Evolutionary conservation across 2,329 filamentous ascomycete genomes (phyloP), one percentile per base, ranked within the genome.

Genomic region (Ophiocordyceps polyrhachis-furcata): DNA sequence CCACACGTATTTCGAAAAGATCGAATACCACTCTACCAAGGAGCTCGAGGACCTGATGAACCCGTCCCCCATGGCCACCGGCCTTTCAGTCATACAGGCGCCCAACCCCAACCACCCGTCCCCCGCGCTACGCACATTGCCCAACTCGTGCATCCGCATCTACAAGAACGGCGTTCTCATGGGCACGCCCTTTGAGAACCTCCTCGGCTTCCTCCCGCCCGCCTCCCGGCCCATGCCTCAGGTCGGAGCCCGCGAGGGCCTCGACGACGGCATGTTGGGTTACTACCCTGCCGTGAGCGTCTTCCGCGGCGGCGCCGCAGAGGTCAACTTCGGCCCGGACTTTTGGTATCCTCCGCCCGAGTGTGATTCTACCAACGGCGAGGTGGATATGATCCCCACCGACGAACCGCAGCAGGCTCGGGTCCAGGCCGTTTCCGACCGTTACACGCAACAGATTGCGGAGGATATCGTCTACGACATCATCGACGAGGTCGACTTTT

Each of bases 241-340:
- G 50, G 72, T 81, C 40, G 85, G 83, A 13, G 86, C 84, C 17
- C 71, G 91, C 43, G 83, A 91, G 49, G 86, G 86, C 25, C 77
- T 93, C 49, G 91, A 98, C 56, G 91, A 98, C 56, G 91, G 89
- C 32, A 83, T 91, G 71, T 74, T 95, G 2, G 93, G 91, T 12
- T 98, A 98, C 64, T 94, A 93, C 56, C 91, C 91, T 1, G 85
- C 88, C 20, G 78, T 98, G 19, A 91, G 87, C 53, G 83, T 91
- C 20, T 96, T 95, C 64, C 79, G 83, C 41, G 89, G 88, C 44
- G 91, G 89, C 21, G 83, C 88, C 2, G 88, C 83, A 15, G 84
- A 96, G 60, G 81, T 89, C 54, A 95, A 95, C 61, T 95, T 98
- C 57, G 89, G 91, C 1, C 87, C 86, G 0, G 72, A 91, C 29